These are phyloP conservation scores for Moringa oleifera DNA, from an alignment of 345 rosid species.

Conservation along the genomic window DNA sequence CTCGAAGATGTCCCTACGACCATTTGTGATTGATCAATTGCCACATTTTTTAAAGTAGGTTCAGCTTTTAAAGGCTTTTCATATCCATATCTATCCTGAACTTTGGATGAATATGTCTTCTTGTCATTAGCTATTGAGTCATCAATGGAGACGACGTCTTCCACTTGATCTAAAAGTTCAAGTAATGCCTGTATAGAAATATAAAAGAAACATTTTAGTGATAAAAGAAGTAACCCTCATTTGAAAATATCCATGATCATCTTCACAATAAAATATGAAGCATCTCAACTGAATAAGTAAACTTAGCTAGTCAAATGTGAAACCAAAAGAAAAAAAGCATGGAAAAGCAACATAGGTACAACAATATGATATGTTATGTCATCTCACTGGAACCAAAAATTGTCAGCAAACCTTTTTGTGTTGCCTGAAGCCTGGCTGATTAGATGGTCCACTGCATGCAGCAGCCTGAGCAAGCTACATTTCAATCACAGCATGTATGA, in stretches of 20 bases:
- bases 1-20: conserved; percentile 25
- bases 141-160: conserved; percentile 79
- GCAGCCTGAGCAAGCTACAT: conserved; percentile 38
- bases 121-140: conserved; percentile 35
- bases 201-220: conserved; percentile 1
- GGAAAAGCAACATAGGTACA: background rate
- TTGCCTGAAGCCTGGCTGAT: conserved; percentile 40
- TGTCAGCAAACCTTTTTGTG: conserved; percentile 66
- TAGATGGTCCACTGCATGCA: conserved; percentile 38
- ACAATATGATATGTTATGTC: background rate
- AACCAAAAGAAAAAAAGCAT: too few species aligned
- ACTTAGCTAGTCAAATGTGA: background rate
- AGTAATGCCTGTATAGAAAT: conserved; percentile 64
- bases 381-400: background rate
- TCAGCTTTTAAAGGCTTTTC: conserved; percentile 15
- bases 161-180: conserved; percentile 88
- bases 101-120: conserved; percentile 32
- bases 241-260: background rate
- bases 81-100: conserved; percentile 26
- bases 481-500: conserved; percentile 12
- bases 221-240: background rate
- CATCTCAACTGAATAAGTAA: too few species aligned
- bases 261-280: background rate
- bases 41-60: conserved; percentile 20
- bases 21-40: conserved; percentile 17